Conservation (phyloP, 148 eudicot genomes). For the Amaranthus cruentus region DNA sequence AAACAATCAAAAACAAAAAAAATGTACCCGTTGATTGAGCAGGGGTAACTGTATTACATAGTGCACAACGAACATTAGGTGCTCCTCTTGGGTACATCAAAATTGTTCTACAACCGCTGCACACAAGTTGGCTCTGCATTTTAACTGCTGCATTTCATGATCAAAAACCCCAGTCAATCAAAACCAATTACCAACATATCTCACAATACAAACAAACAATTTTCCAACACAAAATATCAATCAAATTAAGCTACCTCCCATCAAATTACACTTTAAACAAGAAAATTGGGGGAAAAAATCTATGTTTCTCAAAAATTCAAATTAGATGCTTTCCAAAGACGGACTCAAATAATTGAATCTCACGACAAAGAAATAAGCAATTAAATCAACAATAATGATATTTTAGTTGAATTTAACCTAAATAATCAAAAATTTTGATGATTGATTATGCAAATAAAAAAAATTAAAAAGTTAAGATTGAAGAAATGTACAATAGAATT, state of each 20-base stretch:
- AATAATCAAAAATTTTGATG: no score
- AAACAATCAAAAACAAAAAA: background rate
- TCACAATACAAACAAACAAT: background rate
- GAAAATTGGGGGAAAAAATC: background rate
- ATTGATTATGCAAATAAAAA: no score
- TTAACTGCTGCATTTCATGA: slow-evolving; percentile 21
- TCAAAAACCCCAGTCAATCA: background rate
- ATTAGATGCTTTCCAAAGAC: background rate
- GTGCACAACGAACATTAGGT: slow-evolving; percentile 74
- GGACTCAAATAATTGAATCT: no score
- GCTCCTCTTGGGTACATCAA: slow-evolving; percentile 90
- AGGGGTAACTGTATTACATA: slow-evolving; percentile 62
- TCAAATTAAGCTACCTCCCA: background rate
- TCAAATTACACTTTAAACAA: background rate
- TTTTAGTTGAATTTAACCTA: no score
- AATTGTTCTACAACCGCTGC: slow-evolving; percentile 83
- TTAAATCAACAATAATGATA: no score
- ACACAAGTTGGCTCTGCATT: slow-evolving; percentile 89
- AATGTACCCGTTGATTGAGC: slow-evolving; percentile 56
- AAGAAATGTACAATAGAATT: background rate
- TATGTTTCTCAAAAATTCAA: no score
- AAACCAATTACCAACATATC: no score
- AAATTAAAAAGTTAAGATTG: no score
- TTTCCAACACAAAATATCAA: background rate
- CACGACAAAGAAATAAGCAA: no score